Conservation (phyloP, 2,329 filamentous ascomycete genomes). For the Colletotrichum sp. region DNA sequence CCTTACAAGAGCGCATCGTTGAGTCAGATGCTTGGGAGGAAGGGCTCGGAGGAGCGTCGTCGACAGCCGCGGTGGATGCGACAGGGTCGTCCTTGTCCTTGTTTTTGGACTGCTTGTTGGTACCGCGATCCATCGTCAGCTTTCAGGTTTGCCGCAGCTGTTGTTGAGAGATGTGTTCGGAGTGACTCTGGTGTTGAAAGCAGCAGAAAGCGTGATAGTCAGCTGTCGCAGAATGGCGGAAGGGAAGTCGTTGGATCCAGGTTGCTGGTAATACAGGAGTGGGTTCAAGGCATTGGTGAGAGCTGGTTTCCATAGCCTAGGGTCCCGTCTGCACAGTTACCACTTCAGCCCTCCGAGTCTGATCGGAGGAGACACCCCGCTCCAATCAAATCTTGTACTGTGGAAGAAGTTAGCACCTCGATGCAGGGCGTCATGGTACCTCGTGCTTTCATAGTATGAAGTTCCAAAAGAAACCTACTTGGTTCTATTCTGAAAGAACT, state of each 20-base stretch:
- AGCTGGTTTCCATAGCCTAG: not conserved
- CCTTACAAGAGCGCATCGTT: not conserved
- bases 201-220: not conserved
- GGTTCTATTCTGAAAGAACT: not conserved
- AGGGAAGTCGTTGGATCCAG: not conserved
- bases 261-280: not conserved
- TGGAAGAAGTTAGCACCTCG: not conserved
- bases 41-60: not conserved
- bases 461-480: not conserved
- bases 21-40: not conserved
- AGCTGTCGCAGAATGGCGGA: not conserved
- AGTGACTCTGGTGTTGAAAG: not conserved
- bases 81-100: not conserved
- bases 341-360: not conserved
- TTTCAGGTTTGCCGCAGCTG: not conserved
- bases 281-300: not conserved
- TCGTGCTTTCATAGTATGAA: not conserved
- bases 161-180: not conserved
- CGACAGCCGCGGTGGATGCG: not conserved
- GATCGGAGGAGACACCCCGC: not conserved
- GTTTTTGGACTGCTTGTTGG: not conserved
- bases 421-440: not conserved
- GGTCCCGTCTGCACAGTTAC: not conserved
- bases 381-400: not conserved
- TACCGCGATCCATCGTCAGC: not conserved